Conservation (phyloP, 768 basidiomycete genomes). For the Termitomyces bulborhizus region DNA sequence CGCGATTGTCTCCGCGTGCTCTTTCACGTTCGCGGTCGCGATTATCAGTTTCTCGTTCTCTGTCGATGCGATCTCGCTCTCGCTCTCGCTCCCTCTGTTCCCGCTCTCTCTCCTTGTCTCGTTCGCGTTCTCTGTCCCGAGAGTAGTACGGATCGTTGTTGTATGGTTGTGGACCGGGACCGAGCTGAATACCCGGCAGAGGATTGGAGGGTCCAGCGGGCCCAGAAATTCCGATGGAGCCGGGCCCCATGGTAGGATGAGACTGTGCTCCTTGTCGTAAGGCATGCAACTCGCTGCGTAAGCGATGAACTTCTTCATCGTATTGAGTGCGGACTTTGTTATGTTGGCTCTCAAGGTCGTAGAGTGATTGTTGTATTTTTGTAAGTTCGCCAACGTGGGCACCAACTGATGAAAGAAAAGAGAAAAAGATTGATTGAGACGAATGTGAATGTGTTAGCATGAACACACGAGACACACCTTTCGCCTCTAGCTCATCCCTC, state of each 20-base stretch:
- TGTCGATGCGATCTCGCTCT: slow-evolving; percentile 26
- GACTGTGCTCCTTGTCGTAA: slow-evolving; percentile 18
- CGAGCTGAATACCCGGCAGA: slow-evolving; percentile 13
- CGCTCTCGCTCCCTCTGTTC: slow-evolving; percentile 27
- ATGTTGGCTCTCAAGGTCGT: slow-evolving; percentile 14
- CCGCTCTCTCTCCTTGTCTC: slow-evolving; percentile 20
- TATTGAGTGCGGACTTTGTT: slow-evolving; percentile 15
- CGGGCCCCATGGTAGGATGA: slow-evolving; percentile 15
- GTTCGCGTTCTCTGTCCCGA: slow-evolving; percentile 19
- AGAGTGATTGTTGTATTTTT: slow-evolving; percentile 14
- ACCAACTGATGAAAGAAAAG: slow-evolving; percentile 2
- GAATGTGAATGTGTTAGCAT: not conserved
- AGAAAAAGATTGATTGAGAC: not conserved
- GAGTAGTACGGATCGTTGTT: slow-evolving; percentile 17
- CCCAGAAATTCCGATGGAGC: slow-evolving; percentile 12
- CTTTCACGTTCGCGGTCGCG: slow-evolving; percentile 17
- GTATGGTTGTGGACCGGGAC: slow-evolving; percentile 12
- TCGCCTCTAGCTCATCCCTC: slow-evolving; percentile 85
- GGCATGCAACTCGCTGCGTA: slow-evolving; percentile 10
- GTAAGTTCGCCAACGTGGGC: slow-evolving; percentile 10
- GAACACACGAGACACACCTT: slow-evolving; percentile 48
- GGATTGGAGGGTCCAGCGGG: slow-evolving; percentile 14
- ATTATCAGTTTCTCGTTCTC: slow-evolving; percentile 22
- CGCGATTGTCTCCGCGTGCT: slow-evolving; percentile 12
- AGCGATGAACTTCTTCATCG: slow-evolving; percentile 12